phyloP scores from a whole-genome alignment of 176 grass and related monocot species.

The Microstegium vimineum region DNA sequence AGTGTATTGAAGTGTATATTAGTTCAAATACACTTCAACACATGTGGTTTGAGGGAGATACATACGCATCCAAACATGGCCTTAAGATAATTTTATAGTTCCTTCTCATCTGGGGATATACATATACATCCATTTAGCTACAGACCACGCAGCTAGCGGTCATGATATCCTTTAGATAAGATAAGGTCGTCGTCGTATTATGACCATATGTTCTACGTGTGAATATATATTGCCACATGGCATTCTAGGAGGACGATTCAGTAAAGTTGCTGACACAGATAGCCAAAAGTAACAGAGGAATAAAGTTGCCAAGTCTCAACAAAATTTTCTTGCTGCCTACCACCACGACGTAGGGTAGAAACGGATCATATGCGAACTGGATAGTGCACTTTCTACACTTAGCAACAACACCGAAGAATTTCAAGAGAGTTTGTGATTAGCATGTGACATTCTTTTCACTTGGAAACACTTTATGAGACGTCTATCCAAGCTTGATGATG shows the following conservation, averaged over 20 bases:
- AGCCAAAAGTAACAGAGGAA: not conserved
- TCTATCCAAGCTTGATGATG: not conserved
- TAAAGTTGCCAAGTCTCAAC: not conserved
- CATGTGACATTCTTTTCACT: not conserved
- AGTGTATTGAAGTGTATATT: no score
- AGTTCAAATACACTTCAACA: no score
- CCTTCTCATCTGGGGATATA: not conserved
- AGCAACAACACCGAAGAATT: not conserved
- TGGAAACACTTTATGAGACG: not conserved
- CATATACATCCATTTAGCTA: not conserved
- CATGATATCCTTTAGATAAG: not conserved
- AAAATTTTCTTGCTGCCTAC: not conserved
- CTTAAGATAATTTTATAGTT: not conserved
- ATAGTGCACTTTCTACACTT: not conserved
- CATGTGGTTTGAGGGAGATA: no score
- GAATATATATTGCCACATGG: not conserved
- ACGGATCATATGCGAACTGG: not conserved
- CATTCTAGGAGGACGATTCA: not conserved
- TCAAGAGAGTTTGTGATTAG: not conserved
- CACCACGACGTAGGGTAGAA: not conserved
- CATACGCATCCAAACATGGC: no score
- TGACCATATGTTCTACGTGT: not conserved
- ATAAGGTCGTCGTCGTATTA: not conserved
- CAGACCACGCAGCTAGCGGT: not conserved
- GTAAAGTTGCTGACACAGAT: not conserved